Percentiles rank a stretch among this genome's conserved stretches.
Evolutionary conservation across 306 rosid genomes (phyloP).

Genomic region (Delonix regia): DNA sequence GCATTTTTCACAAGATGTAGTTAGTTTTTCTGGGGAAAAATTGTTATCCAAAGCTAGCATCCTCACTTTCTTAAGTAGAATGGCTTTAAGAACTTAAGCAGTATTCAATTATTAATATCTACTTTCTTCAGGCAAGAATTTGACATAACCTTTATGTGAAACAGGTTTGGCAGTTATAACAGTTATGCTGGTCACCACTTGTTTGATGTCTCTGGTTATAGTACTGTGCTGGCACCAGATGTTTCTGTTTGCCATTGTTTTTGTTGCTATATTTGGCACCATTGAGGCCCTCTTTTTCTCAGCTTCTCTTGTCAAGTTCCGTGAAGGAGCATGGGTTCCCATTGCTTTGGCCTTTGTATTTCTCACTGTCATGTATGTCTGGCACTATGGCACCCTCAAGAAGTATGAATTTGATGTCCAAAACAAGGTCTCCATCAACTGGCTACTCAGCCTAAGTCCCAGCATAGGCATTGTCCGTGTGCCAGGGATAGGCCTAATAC

Average conservation of each 20-base stretch:
- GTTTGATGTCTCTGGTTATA: slow-evolving; percentile 92
- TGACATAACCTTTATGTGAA: slow-evolving; percentile 19
- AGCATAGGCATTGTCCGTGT: slow-evolving; percentile 86
- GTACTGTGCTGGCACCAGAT: slow-evolving; percentile 84
- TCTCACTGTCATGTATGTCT: slow-evolving; percentile 65
- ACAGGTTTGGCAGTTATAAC: slow-evolving; percentile 97
- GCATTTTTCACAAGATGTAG: neutral
- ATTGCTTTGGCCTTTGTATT: slow-evolving; percentile 61
- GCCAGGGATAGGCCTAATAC: slow-evolving; percentile 82
- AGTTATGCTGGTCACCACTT: slow-evolving; percentile 95
- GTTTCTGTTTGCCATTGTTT: slow-evolving; percentile 66
- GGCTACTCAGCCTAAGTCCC: slow-evolving; percentile 80
- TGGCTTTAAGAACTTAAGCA: neutral
- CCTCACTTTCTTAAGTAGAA: neutral
- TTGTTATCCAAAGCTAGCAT: neutral
- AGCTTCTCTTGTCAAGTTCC: slow-evolving; percentile 84
- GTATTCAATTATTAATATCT: neutral
- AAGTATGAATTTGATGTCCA: slow-evolving; percentile 85
- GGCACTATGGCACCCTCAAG: slow-evolving; percentile 87
- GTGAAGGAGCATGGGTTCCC: slow-evolving; percentile 95
- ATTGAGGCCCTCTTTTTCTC: slow-evolving; percentile 93
- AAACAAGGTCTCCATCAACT: slow-evolving; percentile 87
- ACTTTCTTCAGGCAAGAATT: slow-evolving; percentile 8
- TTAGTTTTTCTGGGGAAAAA: neutral
- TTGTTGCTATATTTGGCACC: slow-evolving; percentile 70